Evolutionary conservation across 768 basidiomycete species (phyloP), one percentile per base, ranked within the genome.

Genomic region (Termitomyces titanicus): DNA sequence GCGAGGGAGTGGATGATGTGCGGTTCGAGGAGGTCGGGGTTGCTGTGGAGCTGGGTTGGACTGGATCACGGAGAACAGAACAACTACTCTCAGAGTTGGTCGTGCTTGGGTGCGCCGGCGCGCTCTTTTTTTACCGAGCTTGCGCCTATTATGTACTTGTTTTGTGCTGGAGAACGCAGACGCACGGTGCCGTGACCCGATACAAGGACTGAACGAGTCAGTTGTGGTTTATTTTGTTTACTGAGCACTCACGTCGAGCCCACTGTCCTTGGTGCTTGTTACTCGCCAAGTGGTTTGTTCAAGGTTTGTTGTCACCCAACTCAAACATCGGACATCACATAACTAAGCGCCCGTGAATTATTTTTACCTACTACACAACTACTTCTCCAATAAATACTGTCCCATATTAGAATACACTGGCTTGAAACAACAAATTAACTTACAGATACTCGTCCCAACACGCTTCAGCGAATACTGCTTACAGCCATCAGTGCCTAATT

Each of bases 1-100:
- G 83, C 79, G 31, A 98, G 76, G 0, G 93, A 91, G 54, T 96
- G 89, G 17, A 98, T 80, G 63, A 96, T 92, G 70, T 94, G 83
- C 0, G 94, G 94, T 69, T 90, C 84, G 51, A 87, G 79, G 3
- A 98, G 81, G 77, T 98, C 94, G 3, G 92, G 87, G 58, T 79
- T 83, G 68, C 79, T 81, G 46, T 40, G 15, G 11, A 18, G 40
- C 22, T 6, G 45, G 51, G 40, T 10, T 22, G 40, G 51, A 42
- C 40, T 33, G 22, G 31, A 5, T 33, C 40, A 29, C 40, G 40
- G 45, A 9, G 39, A 29, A 29, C 34, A 33, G 20, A 44, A 71
- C 75, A 40, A 38, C 22, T 39, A 73, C 77, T 63, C 79, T 68
- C 56, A 50, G 67, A 63, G 52, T 70, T 71, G 12, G 52, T 80